Conservation (phyloP, 352 stramenopile species). For the Phytopythium vexans region DNA sequence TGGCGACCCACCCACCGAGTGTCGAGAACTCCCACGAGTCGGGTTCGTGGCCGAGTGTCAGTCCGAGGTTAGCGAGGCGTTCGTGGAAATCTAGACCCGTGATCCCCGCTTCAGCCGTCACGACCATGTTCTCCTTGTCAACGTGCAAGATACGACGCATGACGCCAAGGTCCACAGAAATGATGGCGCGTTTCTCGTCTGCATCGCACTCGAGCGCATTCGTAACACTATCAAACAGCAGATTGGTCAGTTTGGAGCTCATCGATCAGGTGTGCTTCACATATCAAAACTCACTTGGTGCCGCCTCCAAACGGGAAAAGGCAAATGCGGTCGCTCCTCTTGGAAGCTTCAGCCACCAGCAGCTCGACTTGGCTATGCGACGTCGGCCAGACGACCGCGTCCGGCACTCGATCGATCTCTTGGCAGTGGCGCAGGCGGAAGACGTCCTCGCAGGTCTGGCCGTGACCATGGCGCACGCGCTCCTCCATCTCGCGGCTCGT, state of each 20-base stretch:
- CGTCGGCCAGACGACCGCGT: slow-evolving; percentile 89
- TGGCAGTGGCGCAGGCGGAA: slow-evolving; percentile 46
- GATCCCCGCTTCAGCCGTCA: slow-evolving; percentile 88
- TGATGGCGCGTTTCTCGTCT: slow-evolving; percentile 84
- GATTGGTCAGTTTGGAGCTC: not conserved
- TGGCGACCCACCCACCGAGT: slow-evolving; percentile 91
- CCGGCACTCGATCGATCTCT: slow-evolving; percentile 69
- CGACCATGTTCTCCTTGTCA: slow-evolving; percentile 85
- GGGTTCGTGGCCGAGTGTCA: slow-evolving; percentile 92
- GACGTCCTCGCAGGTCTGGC: slow-evolving; percentile 73
- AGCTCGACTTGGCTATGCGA: slow-evolving; percentile 77
- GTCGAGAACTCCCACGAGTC: slow-evolving; percentile 94
- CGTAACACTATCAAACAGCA: slow-evolving; percentile 31
- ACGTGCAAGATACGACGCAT: slow-evolving; percentile 79
- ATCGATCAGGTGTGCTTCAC: not conserved
- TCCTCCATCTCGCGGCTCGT: slow-evolving; percentile 41
- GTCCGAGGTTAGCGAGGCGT: slow-evolving; percentile 74
- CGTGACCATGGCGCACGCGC: slow-evolving; percentile 61
- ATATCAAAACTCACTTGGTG: slow-evolving; percentile 80
- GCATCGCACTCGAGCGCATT: slow-evolving; percentile 58
- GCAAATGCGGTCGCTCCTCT: slow-evolving; percentile 60
- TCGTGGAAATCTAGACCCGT: slow-evolving; percentile 89
- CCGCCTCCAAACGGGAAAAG: slow-evolving; percentile 94
- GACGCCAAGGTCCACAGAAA: slow-evolving; percentile 92
- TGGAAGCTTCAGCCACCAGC: slow-evolving; percentile 76